Percentiles rank a stretch among this genome's conserved stretches.
Conservation (phyloP, 176 grass and related monocot genomes). For the Tillandsia leiboldiana region DNA sequence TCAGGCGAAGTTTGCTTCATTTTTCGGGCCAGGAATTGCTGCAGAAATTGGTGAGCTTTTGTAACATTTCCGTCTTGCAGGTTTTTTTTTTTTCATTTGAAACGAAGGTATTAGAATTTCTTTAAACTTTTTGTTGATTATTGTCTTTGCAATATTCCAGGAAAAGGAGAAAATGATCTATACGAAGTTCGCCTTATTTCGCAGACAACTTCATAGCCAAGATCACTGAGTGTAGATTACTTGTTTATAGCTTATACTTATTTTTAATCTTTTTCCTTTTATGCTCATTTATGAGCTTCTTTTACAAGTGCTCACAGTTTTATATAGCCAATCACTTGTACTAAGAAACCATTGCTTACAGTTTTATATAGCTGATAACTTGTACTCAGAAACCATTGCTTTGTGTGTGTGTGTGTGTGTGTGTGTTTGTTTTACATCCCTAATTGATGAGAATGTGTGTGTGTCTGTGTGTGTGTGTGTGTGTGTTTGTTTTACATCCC, state of each 20-base stretch:
- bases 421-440: too few relatives aligned
- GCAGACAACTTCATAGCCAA: slow-evolving; percentile 23
- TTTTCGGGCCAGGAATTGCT: slow-evolving; percentile 40
- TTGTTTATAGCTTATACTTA: slow-evolving; percentile 5
- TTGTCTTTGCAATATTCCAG: slow-evolving; percentile 14
- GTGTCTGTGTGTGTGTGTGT: too few relatives aligned
- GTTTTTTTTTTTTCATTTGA: background rate
- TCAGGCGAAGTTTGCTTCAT: slow-evolving; percentile 42
- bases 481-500: too few relatives aligned
- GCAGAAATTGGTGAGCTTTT: slow-evolving; percentile 40
- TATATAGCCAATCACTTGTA: slow-evolving; percentile 3
- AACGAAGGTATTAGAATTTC: background rate
- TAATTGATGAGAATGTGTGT: too few relatives aligned
- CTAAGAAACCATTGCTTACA: background rate
- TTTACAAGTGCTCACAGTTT: background rate
- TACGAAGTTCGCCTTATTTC: slow-evolving; percentile 52
- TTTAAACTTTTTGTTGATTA: background rate
- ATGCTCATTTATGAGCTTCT: background rate
- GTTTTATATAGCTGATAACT: slow-evolving; percentile 3
- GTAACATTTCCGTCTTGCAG: background rate
- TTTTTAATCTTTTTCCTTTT: background rate
- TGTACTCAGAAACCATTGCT: background rate
- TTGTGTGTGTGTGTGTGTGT: too few relatives aligned
- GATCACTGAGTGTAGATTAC: background rate
- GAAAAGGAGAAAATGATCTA: slow-evolving; percentile 45